Conservation (phyloP, 2,329 filamentous ascomycete genomes). For the Hypoxylon sp. region DNA sequence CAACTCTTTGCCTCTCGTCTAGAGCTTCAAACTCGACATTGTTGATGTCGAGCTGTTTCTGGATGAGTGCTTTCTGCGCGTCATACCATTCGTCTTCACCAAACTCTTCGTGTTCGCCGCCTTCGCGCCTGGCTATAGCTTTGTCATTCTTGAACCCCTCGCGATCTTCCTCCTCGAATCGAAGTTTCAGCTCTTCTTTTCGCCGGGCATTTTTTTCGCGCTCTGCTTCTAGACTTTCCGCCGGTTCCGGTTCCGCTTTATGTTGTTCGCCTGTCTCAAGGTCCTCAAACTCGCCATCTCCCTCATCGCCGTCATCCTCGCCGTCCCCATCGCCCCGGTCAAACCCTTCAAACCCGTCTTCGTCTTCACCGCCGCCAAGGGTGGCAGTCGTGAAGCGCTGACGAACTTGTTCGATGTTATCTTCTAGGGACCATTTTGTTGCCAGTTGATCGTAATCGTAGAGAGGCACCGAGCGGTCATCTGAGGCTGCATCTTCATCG, state of each 20-base stretch:
- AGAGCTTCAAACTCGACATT: slow-evolving; percentile 90
- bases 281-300: slow-evolving; percentile 87
- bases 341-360: slow-evolving; percentile 65
- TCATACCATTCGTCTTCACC: slow-evolving; percentile 99
- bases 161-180: slow-evolving; percentile 98
- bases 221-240: slow-evolving; percentile 81
- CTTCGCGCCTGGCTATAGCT: slow-evolving; percentile 77
- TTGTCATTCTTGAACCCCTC: slow-evolving; percentile 96
- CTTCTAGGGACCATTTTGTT: slow-evolving; percentile 84
- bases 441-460: slow-evolving; percentile 86
- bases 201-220: slow-evolving; percentile 89
- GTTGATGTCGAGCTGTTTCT: slow-evolving; percentile 98
- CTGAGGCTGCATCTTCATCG: slow-evolving; percentile 75
- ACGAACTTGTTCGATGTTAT: slow-evolving; percentile 80
- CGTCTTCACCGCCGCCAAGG: slow-evolving; percentile 66
- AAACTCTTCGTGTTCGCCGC: slow-evolving; percentile 80
- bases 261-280: slow-evolving; percentile 80
- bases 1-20: slow-evolving; percentile 83
- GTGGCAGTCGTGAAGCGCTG: slow-evolving; percentile 80
- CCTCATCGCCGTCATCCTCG: slow-evolving; percentile 71
- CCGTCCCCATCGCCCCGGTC: slow-evolving; percentile 57
- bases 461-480: slow-evolving; percentile 82
- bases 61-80: slow-evolving; percentile 90
- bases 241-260: slow-evolving; percentile 58
- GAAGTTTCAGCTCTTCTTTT: slow-evolving; percentile 93